Conservation (phyloP, 352 stramenopile genomes). For the Pythium folliculosum region DNA sequence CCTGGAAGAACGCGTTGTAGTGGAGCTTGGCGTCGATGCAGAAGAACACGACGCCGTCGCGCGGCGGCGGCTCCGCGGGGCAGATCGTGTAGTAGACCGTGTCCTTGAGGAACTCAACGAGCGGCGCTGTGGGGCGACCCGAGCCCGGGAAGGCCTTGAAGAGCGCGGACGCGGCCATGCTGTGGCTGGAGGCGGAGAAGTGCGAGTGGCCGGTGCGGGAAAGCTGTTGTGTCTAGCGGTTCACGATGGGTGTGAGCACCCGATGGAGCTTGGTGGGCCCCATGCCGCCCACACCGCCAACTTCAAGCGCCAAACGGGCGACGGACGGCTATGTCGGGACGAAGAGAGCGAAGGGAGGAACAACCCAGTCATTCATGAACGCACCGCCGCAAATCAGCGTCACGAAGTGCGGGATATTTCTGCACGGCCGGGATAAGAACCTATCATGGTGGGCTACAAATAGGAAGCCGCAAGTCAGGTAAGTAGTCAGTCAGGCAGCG, state of each 20-base stretch:
- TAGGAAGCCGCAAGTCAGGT: not conserved
- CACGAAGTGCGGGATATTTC: not conserved
- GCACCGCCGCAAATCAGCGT: too few species aligned
- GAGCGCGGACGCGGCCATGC: constrained; percentile 18
- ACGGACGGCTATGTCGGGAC: not conserved
- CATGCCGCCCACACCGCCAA: not conserved
- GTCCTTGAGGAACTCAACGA: constrained; percentile 42
- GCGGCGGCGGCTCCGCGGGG: constrained; percentile 20
- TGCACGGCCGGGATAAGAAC: not conserved
- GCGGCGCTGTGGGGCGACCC: constrained; percentile 12
- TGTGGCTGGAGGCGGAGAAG: not conserved
- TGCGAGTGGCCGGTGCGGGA: not conserved
- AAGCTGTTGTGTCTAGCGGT: not conserved
- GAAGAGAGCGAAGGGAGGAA: not conserved
- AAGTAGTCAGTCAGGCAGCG: too few species aligned
- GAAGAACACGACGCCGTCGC: constrained; percentile 58
- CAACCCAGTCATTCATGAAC: too few species aligned
- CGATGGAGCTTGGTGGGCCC: not conserved
- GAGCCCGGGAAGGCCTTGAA: constrained; percentile 21
- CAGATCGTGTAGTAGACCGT: constrained; percentile 41
- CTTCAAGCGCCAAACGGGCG: not conserved
- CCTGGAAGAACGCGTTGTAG: constrained; percentile 96
- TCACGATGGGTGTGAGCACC: not conserved
- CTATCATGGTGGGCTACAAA: not conserved
- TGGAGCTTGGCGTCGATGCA: constrained; percentile 83